Conservation (phyloP, 179 eudicot genomes). For the Kewa caespitosa region DNA sequence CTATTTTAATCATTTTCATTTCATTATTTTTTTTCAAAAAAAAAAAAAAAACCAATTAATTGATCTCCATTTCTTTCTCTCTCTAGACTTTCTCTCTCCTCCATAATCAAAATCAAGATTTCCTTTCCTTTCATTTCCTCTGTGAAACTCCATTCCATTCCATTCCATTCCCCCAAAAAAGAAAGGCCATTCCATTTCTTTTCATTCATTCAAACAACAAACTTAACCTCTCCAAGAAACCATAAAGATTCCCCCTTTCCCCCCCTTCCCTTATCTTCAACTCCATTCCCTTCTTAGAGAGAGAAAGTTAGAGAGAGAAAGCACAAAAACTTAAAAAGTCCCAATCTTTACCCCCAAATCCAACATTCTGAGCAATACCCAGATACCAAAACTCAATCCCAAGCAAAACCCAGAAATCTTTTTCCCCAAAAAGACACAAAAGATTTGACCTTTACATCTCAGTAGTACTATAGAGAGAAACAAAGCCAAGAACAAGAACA, state of each 20-base stretch:
- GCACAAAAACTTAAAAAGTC: neutral
- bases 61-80: neutral
- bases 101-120: constrained; percentile 27
- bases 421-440: neutral
- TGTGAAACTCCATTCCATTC: constrained; percentile 22
- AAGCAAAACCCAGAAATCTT: constrained; percentile 29
- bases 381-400: constrained; percentile 29
- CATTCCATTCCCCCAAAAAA: no score
- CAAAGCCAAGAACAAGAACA: neutral
- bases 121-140: constrained; percentile 20
- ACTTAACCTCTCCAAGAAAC: constrained; percentile 36
- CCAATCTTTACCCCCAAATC: constrained; percentile 16
- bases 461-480: neutral
- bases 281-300: constrained; percentile 18
- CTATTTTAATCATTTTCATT: constrained; percentile 15
- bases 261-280: constrained; percentile 18
- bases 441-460: neutral
- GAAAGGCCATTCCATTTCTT: neutral
- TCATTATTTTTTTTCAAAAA: neutral
- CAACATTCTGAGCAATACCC: constrained; percentile 35
- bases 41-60: neutral
- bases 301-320: constrained; percentile 16
- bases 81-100: constrained; percentile 14
- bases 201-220: constrained; percentile 17
- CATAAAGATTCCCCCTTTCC: constrained; percentile 33